phyloP scores from a whole-genome alignment of 805 yeast genomes.

The Scheffersomyces spartinae region DNA sequence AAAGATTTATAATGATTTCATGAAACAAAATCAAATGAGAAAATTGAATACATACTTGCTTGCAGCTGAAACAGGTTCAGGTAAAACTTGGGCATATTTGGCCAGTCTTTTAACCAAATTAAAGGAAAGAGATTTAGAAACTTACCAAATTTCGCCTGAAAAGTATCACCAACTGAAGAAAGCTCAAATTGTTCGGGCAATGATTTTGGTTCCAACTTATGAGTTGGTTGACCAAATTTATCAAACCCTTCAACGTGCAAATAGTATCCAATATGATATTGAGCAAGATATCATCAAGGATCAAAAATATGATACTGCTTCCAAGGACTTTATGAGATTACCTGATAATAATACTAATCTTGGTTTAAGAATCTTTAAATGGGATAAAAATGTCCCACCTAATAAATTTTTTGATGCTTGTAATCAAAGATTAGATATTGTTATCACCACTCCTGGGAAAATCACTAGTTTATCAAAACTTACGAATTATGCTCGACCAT shows the following conservation, averaged over 20 bases:
- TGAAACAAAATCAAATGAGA: conserved; percentile 16
- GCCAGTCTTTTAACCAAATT: conserved; percentile 64
- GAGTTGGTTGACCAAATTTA: conserved; percentile 79
- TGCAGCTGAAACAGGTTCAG: conserved; percentile 97
- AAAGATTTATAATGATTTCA: conserved; percentile 15
- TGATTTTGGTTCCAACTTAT: conserved; percentile 81
- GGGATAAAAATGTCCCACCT: conserved; percentile 54
- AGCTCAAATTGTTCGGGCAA: conserved; percentile 41
- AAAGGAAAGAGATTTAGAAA: conserved; percentile 39
- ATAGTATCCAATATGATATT: conserved; percentile 11
- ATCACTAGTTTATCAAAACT: conserved; percentile 31
- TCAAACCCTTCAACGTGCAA: conserved; percentile 25
- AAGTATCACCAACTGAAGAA: conserved; percentile 12
- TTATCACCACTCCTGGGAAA: conserved; percentile 82
- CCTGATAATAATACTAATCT: conserved; percentile 17
- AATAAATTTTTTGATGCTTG: conserved; percentile 36
- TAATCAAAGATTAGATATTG: conserved; percentile 53
- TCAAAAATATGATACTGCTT: conserved; percentile 9
- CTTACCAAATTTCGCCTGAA: conserved; percentile 9
- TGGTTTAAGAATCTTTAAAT: conserved; percentile 37
- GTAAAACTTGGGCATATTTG: conserved; percentile 88
- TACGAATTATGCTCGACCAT: conserved; percentile 17
- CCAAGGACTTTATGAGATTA: conserved; percentile 10
- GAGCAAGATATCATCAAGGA: conserved; percentile 5
- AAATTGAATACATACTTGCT: conserved; percentile 53